phyloP scores from a whole-genome alignment of 1,284 basidiomycete genomes.

The Peniophora sp. region DNA sequence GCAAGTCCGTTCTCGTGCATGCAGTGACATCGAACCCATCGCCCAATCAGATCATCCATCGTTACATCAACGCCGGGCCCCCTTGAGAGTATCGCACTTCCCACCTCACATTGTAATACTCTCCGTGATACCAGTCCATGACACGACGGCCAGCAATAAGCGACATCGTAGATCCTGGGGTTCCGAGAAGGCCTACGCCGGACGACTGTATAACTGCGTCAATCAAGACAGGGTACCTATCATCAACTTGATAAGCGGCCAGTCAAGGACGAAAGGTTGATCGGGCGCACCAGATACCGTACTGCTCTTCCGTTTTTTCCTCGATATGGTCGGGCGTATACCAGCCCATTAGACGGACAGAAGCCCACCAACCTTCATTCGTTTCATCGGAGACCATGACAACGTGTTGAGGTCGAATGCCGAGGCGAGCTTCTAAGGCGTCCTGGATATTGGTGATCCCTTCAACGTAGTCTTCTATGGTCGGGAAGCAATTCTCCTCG shows the following conservation, averaged over 20 bases:
- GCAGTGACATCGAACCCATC: no score
- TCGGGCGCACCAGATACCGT: conserved; percentile 48
- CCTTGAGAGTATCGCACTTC: conserved; percentile 19
- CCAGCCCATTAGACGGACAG: conserved; percentile 54
- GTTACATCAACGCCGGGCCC: no score
- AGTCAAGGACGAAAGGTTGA: conserved; percentile 2
- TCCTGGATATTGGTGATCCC: conserved; percentile 56
- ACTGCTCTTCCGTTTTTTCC: conserved; percentile 36
- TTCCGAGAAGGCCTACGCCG: conserved; percentile 63
- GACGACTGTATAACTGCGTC: conserved; percentile 64
- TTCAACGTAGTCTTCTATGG: conserved; percentile 46
- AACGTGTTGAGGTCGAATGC: conserved; percentile 43
- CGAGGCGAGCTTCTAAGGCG: conserved; percentile 41
- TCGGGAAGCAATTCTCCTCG: conserved; percentile 51
- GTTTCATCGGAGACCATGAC: conserved; percentile 69
- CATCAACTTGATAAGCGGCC: background rate
- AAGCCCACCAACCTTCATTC: conserved; percentile 58
- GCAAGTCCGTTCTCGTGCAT: background rate
- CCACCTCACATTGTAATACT: conserved; percentile 45
- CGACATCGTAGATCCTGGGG: conserved; percentile 62
- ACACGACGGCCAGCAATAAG: conserved; percentile 54
- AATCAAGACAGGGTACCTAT: conserved; percentile 59
- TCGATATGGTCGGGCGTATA: conserved; percentile 46
- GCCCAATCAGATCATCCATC: no score
- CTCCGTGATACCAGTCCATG: conserved; percentile 54